Evolutionary conservation across 2,329 filamentous ascomycete genomes (phyloP).

Genomic region (Rutstroemia sp.): DNA sequence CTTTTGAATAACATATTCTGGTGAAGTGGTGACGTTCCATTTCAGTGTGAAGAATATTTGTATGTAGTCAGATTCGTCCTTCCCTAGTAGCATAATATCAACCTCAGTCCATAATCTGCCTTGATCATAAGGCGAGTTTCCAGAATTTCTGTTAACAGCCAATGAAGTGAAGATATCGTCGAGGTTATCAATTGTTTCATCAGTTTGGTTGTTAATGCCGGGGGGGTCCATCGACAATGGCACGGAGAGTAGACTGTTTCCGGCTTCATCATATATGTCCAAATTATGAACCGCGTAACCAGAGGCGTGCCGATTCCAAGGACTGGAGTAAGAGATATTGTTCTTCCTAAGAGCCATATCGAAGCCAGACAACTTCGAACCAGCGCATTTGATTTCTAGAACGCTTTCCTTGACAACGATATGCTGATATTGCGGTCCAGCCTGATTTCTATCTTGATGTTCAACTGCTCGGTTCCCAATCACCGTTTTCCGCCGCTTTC

Average conservation of each 20-base stretch:
- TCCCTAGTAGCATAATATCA: conserved; percentile 16
- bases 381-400: conserved; percentile 19
- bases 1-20: conserved; percentile 13
- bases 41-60: conserved; percentile 23
- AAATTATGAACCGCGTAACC: conserved; percentile 13
- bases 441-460: not conserved
- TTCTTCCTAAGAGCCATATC: conserved; percentile 12
- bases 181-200: not conserved
- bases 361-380: conserved; percentile 9
- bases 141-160: conserved; percentile 16
- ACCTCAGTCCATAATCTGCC: conserved; percentile 27
- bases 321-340: conserved; percentile 15
- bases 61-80: conserved; percentile 17
- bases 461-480: not conserved
- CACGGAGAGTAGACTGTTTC: conserved; percentile 13
- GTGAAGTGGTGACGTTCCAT: conserved; percentile 26
- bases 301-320: conserved; percentile 9
- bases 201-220: not conserved
- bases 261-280: conserved; percentile 16
- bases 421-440: conserved; percentile 5
- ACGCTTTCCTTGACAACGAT: conserved; percentile 22
- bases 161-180: conserved; percentile 23
- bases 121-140: conserved; percentile 18
- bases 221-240: conserved; percentile 6
- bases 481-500: conserved; percentile 19